Conservation (phyloP, 148 eudicot species). For the Heliamphora exappendiculata region DNA sequence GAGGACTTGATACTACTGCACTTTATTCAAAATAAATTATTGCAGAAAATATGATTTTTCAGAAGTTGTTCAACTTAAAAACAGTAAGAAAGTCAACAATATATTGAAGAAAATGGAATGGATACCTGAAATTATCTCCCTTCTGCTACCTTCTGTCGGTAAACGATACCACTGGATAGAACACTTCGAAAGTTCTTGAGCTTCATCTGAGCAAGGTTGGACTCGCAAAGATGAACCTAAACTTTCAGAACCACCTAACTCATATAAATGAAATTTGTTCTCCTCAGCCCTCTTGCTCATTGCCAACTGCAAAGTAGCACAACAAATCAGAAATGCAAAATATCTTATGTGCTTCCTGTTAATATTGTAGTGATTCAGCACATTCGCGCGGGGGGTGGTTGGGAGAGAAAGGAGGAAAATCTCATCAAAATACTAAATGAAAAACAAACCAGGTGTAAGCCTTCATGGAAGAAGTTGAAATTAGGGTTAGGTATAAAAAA, state of each 20-base stretch:
- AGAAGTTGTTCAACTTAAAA: not conserved
- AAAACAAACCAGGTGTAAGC: too few relatives aligned
- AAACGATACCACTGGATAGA: conserved; percentile 90
- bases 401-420: too few relatives aligned
- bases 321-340: not conserved
- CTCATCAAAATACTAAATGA: not conserved
- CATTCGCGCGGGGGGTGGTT: too few relatives aligned
- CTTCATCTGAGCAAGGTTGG: conserved; percentile 57
- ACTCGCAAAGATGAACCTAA: conserved; percentile 74
- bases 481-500: too few relatives aligned
- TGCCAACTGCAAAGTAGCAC: conserved; percentile 46
- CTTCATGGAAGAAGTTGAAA: too few relatives aligned
- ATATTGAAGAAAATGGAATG: not conserved
- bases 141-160: conserved; percentile 67
- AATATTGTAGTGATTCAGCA: too few relatives aligned
- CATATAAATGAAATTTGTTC: conserved; percentile 51
- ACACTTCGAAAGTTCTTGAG: conserved; percentile 74
- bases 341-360: not conserved
- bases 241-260: conserved; percentile 57
- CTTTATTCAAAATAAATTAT: not conserved
- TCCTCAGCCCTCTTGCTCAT: conserved; percentile 81
- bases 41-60: not conserved
- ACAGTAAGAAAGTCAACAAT: not conserved
- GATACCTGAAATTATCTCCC: conserved; percentile 74
- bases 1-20: not conserved